Conservation (phyloP, 805 yeast species). For the Ascoidea asiatica region DNA sequence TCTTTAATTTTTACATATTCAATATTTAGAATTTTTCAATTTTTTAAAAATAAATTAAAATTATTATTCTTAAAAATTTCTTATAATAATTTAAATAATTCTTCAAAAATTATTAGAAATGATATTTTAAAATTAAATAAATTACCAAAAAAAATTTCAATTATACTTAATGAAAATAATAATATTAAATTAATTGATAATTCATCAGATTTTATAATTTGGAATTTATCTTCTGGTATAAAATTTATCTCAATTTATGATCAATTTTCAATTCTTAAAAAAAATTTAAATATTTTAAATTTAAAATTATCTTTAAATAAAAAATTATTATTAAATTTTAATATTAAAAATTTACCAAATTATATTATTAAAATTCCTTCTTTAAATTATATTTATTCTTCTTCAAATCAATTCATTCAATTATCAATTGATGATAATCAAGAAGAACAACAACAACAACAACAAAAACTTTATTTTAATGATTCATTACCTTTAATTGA, state of each 20-base stretch:
- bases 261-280: slow-evolving; percentile 53
- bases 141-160: slow-evolving; percentile 65
- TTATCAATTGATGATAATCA: slow-evolving; percentile 18
- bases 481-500: slow-evolving; percentile 50
- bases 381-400: slow-evolving; percentile 33
- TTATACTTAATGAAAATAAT: slow-evolving; percentile 58
- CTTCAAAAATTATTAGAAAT: slow-evolving; percentile 77
- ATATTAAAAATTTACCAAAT: slow-evolving; percentile 51
- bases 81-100: slow-evolving; percentile 54
- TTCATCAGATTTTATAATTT: slow-evolving; percentile 64
- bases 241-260: slow-evolving; percentile 66
- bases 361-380: slow-evolving; percentile 59
- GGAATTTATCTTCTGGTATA: slow-evolving; percentile 88
- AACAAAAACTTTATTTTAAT: too few species aligned
- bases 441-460: slow-evolving; percentile 19
- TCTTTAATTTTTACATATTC: slow-evolving; percentile 43
- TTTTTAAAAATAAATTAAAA: slow-evolving; percentile 33
- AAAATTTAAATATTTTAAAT: slow-evolving; percentile 31
- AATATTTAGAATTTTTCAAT: slow-evolving; percentile 37
- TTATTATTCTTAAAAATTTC: slow-evolving; percentile 48
- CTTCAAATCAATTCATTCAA: too few species aligned
- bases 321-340: slow-evolving; percentile 61
- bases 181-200: slow-evolving; percentile 67
- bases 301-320: slow-evolving; percentile 41
- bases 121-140: slow-evolving; percentile 66